Base-by-base conservation (phyloP, 2,329 filamentous ascomycete genomes). In the Claviceps spartinae region DNA sequence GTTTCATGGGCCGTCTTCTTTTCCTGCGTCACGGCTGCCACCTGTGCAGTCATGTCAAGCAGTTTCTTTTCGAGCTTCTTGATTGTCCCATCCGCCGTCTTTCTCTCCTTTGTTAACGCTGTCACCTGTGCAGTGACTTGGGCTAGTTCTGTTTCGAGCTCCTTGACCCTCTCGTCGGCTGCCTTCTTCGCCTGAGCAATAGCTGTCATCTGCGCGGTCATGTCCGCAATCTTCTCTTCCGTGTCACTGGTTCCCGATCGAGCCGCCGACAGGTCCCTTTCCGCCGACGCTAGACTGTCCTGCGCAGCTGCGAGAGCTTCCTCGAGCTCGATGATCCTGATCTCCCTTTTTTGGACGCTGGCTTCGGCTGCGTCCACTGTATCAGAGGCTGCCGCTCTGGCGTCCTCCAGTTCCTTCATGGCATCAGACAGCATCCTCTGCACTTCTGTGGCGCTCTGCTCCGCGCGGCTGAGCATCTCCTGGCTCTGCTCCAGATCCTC, bases 401-500 rank as follows among this genome's bases (percentile, higher is more conserved):
- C 62, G 47, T 63, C 56, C 56, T 77, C 73, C 8, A 78, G 68
- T 50, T 80, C 73, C 49, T 69, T 62, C 16, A 77, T 62, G 1
- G 72, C 68, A 42, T 71, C 66, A 0, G 71, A 69, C 6, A 80
- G 70, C 65, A 78, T 71, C n/a, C 66, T 65, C 53, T 77, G 75
- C 1, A 69, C 65, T 14, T 64, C 63, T 54, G 59, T 61, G 41
- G 62, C 63, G 26, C 71, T 67, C 53, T 64, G 64, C 52, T 72
- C 69, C 5, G 67, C 67, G 34, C 61, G 63, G 55, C 63, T 61
- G 14, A 71, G 53, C 7, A 67, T 62, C 20, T 63, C 37, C 51
- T 62, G 67, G 42, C 63, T 65, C 52, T 70, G 68, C 38, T 79
- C 72, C 6, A 86, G 63, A 58, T 83, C 76, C 16, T 77, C 74